Evolutionary conservation across 2,329 filamentous ascomycete species (phyloP).

Genomic region (Penicillium paneum): DNA sequence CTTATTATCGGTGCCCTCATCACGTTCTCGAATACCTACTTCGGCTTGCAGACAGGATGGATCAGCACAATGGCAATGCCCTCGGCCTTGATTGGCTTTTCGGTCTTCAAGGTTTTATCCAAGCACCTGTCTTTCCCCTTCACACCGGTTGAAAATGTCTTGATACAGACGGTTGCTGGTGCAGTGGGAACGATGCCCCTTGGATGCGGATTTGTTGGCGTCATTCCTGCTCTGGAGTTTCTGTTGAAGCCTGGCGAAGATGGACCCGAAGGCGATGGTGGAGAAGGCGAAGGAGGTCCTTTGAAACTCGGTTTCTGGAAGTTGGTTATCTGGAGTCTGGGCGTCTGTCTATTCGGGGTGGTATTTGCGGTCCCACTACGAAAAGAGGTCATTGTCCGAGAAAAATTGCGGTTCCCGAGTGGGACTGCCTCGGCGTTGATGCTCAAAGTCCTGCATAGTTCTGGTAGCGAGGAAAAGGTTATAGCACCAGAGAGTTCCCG

Average conservation of each 20-base stretch:
- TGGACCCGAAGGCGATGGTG: constrained; percentile 70
- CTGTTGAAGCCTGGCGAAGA: constrained; percentile 73
- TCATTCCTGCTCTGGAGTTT: constrained; percentile 89
- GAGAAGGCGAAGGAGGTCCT: constrained; percentile 71
- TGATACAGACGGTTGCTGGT: constrained; percentile 93
- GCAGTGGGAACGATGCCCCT: constrained; percentile 96
- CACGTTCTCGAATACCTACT: constrained; percentile 97
- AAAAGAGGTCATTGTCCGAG: constrained; percentile 85
- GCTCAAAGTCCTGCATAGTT: constrained; percentile 83
- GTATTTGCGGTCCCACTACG: constrained; percentile 91
- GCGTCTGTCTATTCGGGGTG: constrained; percentile 93
- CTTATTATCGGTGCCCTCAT: constrained; percentile 83
- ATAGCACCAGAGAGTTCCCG: constrained; percentile 17
- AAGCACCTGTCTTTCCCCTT: constrained; percentile 75
- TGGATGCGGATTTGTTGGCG: constrained; percentile 91
- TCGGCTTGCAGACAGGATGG: constrained; percentile 89
- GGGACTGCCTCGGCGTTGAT: constrained; percentile 93
- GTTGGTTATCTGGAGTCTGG: constrained; percentile 84
- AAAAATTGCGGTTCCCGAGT: constrained; percentile 90
- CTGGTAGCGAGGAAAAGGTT: constrained; percentile 44
- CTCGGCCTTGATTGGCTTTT: constrained; percentile 88
- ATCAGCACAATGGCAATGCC: constrained; percentile 95
- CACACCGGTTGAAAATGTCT: constrained; percentile 90
- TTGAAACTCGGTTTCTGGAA: constrained; percentile 69
- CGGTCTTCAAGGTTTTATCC: constrained; percentile 78